Percentiles rank a stretch among this genome's conserved stretches.
Evolutionary conservation across 1,139 yeast genomes (phyloP).

Genomic region (Diutina mesorugosa): DNA sequence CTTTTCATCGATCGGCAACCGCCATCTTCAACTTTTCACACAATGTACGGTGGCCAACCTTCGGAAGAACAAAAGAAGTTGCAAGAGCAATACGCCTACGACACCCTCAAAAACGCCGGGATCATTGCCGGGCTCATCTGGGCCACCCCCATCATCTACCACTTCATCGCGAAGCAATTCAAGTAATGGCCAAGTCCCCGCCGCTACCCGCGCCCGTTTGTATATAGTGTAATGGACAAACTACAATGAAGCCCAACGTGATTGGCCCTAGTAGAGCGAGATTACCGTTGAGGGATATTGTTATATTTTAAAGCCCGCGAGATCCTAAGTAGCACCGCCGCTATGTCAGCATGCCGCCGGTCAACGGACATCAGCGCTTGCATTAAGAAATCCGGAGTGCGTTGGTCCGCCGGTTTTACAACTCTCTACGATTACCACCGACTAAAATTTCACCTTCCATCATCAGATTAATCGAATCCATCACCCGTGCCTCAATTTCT

Average conservation of each 20-base stretch:
- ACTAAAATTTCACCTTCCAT: neutral
- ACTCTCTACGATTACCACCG: neutral
- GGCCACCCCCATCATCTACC: conserved; percentile 56
- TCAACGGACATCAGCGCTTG: neutral
- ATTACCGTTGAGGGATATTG: neutral
- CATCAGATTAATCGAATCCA: neutral
- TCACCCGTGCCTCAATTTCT: neutral
- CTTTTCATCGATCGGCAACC: neutral
- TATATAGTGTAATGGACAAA: neutral
- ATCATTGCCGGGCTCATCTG: conserved; percentile 68
- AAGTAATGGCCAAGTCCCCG: conserved; percentile 7
- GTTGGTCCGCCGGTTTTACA: neutral
- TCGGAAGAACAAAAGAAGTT: conserved; percentile 68
- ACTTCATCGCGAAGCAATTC: conserved; percentile 48
- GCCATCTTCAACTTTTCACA: neutral
- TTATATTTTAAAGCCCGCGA: no score
- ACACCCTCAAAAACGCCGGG: conserved; percentile 57
- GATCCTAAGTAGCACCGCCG: neutral
- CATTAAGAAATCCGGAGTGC: neutral
- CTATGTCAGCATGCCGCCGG: neutral
- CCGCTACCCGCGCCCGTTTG: neutral
- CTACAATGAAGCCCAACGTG: neutral
- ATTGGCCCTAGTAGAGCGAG: neutral
- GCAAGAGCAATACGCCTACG: conserved; percentile 58
- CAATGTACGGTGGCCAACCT: conserved; percentile 3